Evolutionary conservation across 768 basidiomycete species (phyloP), one percentile per base, ranked within the genome.

Genomic region (Mycena maculata): DNA sequence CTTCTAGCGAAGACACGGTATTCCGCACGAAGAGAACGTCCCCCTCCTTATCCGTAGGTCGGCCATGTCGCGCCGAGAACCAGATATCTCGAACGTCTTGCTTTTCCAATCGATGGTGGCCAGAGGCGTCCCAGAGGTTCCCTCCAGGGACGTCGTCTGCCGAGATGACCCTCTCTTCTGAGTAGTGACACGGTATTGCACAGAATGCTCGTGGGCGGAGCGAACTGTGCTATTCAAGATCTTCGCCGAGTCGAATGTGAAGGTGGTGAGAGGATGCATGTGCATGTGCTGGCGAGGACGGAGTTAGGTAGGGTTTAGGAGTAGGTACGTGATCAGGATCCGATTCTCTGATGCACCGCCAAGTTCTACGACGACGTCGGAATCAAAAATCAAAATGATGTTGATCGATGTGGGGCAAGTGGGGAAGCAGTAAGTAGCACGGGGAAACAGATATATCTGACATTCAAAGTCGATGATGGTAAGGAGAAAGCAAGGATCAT

Each of bases 1-100:
- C 31, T 11, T 1, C n/a, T 25, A 15, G 18, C 27, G 10, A 53
- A 56, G 48, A 18, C 3, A 8, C 4, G 30, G 28, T 15, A 45
- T 58, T 3, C 20, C 61, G 50, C 33, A 69, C 67, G 63, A 56
- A 1, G 67, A 69, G 56, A 69, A 69, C 22, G 57, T 38, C 31
- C 18, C 44, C 45, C 56, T 13, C 61, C 38, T 57, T n/a, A 25
- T 63, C 27, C 44, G 39, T 15, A 68, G 42, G 9, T 63, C 61
- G 9, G 6, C 20, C 16, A 63, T 23, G 18, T 53, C 5, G 9
- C 61, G 55, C 18, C 15, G 56, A 55, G 25, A 20, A 23, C 61
- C 67, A 23, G 36, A 25, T 15, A 68, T 60, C 38, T 59, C 56
- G 50, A 68, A 68, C 23, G 61, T 48, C 2, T 55, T 45, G 16